These are phyloP conservation scores for Stagonosporopsis vannaccii DNA, from an alignment of 2,329 filamentous ascomycete genomes.

Conservation along the genomic window DNA sequence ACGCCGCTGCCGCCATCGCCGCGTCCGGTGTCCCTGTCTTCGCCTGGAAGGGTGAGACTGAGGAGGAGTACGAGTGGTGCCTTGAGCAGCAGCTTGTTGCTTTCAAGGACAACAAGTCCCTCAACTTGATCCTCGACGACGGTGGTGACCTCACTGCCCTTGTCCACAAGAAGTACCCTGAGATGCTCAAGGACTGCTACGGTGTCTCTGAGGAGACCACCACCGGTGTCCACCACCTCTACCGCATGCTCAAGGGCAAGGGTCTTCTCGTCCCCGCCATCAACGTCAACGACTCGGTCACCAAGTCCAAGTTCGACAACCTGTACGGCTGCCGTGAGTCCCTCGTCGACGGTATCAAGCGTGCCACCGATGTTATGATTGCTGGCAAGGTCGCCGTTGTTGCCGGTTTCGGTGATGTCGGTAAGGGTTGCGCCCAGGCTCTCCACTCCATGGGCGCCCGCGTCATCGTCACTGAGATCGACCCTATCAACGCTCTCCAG, in stretches of 20 bases:
- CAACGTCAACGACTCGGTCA: constrained; percentile 99
- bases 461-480: constrained; percentile 94
- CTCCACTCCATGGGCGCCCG: constrained; percentile 97
- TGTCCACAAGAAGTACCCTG: constrained; percentile 97
- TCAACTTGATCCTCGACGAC: constrained; percentile 99
- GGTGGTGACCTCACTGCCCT: constrained; percentile 96
- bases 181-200: constrained; percentile 97
- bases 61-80: constrained; percentile 99
- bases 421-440: constrained; percentile 97
- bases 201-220: constrained; percentile 99
- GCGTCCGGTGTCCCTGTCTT: constrained; percentile 90
- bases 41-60: constrained; percentile 89
- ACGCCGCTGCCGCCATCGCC: constrained; percentile 96
- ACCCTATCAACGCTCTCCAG: constrained; percentile 99
- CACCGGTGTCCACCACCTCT: constrained; percentile 98
- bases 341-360: constrained; percentile 99
- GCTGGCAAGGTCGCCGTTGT: constrained; percentile 98
- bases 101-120: constrained; percentile 95
- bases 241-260: constrained; percentile 87
- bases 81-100: constrained; percentile 95
- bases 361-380: constrained; percentile 99
- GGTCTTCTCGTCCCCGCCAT: constrained; percentile 86
- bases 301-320: constrained; percentile 99
- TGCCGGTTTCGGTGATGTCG: constrained; percentile 97
- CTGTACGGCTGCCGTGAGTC: constrained; percentile 99